phyloP scores from a whole-genome alignment of 2,329 filamentous ascomycete species.

The Zasmidium citrigriseum region DNA sequence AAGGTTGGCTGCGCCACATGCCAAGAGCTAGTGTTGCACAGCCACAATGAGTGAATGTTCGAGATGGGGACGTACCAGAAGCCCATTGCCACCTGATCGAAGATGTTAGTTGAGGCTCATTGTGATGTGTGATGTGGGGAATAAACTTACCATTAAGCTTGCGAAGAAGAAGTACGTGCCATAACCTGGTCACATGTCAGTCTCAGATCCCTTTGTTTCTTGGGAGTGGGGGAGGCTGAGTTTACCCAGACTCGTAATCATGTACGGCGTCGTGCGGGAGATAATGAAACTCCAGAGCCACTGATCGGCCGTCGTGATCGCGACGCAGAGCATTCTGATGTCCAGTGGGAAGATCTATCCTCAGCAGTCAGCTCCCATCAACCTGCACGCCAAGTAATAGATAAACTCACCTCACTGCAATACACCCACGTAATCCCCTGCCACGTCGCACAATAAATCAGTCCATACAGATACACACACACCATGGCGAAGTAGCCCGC shows the following conservation, averaged over 20 bases:
- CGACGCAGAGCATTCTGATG: slow-evolving; percentile 43
- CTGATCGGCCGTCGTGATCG: slow-evolving; percentile 40
- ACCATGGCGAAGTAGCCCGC: slow-evolving; percentile 57
- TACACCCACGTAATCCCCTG: slow-evolving; percentile 32
- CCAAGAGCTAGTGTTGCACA: background rate
- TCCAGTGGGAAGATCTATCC: slow-evolving; percentile 50
- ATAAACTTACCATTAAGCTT: slow-evolving; percentile 27
- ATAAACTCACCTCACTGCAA: slow-evolving; percentile 18
- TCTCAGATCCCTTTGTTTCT: background rate
- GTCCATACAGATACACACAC: slow-evolving; percentile 57
- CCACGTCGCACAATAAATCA: slow-evolving; percentile 53
- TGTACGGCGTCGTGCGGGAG: slow-evolving; percentile 40
- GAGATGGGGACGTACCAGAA: slow-evolving; percentile 43
- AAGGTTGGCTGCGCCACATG: background rate
- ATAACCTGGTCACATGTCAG: background rate
- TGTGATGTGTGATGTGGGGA: too few species aligned
- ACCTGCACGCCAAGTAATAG: slow-evolving; percentile 36
- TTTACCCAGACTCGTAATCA: slow-evolving; percentile 36
- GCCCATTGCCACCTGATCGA: slow-evolving; percentile 49
- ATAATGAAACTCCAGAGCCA: slow-evolving; percentile 45
- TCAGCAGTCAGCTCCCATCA: slow-evolving; percentile 13
- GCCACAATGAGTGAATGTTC: background rate
- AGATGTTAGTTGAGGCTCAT: too few species aligned
- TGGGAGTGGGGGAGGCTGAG: background rate
- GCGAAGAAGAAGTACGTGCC: slow-evolving; percentile 44